Conservation (phyloP, 305 asterid genomes). For the Fraxinus paxiana region DNA sequence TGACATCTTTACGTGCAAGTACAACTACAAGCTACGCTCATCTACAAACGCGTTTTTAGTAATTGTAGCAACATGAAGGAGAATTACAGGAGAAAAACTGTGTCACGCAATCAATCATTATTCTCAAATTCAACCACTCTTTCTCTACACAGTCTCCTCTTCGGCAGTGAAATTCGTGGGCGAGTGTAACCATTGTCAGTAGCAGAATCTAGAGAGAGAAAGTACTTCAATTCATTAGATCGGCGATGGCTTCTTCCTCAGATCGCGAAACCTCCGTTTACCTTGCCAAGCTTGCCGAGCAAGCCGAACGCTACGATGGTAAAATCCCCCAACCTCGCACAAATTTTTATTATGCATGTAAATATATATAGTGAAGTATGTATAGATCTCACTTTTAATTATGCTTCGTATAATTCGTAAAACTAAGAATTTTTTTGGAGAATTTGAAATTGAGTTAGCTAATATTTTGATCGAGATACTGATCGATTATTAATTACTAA, state of each 20-base stretch:
- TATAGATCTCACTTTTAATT: conserved; percentile 28
- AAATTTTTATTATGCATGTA: not conserved
- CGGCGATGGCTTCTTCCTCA: conserved; percentile 56
- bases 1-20: not conserved
- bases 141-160: not conserved
- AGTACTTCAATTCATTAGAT: conserved; percentile 18
- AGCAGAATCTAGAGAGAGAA: conserved; percentile 29
- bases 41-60: not conserved
- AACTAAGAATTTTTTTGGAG: not conserved
- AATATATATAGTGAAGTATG: conserved; percentile 1
- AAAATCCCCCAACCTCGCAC: conserved; percentile 20
- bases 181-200: conserved; percentile 6
- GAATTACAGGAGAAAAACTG: conserved; percentile 11
- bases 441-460: not conserved
- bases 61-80: conserved; percentile 23
- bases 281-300: conserved; percentile 61
- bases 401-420: not conserved
- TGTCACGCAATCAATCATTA: conserved; percentile 31
- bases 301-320: conserved; percentile 70
- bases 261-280: conserved; percentile 57
- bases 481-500: not conserved
- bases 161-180: conserved; percentile 13
- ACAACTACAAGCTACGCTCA: not conserved
- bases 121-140: conserved; percentile 20
- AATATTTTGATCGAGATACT: not conserved